Base-by-base conservation (phyloP, 2,329 filamentous ascomycete species). In the Talaromyces sp. region DNA sequence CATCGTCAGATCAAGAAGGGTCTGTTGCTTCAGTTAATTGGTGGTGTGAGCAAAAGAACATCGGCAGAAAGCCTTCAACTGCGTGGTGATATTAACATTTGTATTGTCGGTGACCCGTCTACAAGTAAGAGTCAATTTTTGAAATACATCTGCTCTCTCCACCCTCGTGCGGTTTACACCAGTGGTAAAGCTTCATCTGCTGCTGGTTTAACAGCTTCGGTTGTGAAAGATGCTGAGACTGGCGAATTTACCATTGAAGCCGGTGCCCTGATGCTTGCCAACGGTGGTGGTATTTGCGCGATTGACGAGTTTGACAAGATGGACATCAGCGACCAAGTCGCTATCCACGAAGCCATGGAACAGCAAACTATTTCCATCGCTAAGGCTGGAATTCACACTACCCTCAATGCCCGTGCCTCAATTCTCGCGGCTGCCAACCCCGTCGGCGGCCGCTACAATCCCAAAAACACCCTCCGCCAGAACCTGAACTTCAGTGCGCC, bases 301-400 rank as follows among this genome's bases (percentile, higher is more conserved):
- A 99, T 99, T 70, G 94, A 99, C 70, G 94, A 99, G 71, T 99
- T 99, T 65, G 94, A 99, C 84, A 99, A 99, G 79, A 99, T 99
- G 94, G 94, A 99, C 67, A 89, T 99, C 57, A 86, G 80, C 47
- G 94, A 99, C 71, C 94, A 99, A 77, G 94, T 99, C 50, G 94
- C 94, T 61, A 99, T 99, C 67, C 94, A 99, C 82, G 94, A 99
- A 85, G 94, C 94, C 54, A 99, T 99, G 94, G 94, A 99, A 83
- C 94, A 99, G 79, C 94, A 99, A 76, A 99, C 94, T 4, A 99
- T 99, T 61, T 97, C 91, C 8, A 99, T 99, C 66, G 93, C 94
- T 55, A 99, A 99, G 77, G 94, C 94, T 4, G 94, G 94, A 66
- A 99, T 99, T 54, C 94, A 99, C 72, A 95, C 94, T 3, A 99